Percentiles rank a stretch among this genome's conserved stretches.
These are phyloP conservation scores for Pholiota conissans DNA, from an alignment of 768 basidiomycete genomes.

Conservation along the genomic window DNA sequence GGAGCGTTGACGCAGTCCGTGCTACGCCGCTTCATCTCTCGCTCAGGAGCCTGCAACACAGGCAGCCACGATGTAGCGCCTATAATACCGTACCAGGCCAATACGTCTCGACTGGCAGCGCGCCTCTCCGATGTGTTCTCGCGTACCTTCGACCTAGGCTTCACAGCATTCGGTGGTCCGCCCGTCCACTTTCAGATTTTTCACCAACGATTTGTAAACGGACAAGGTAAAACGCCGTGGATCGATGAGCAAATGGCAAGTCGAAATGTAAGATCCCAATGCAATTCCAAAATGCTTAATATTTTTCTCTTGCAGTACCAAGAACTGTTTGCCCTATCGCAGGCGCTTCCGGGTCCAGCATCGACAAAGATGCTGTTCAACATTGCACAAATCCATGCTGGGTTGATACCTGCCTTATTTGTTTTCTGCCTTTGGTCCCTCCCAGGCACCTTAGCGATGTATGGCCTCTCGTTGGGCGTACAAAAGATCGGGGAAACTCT, in stretches of 20 bases:
- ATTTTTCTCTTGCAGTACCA: conserved; percentile 33
- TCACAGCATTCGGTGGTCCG: conserved; percentile 50
- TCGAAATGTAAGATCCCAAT: background rate
- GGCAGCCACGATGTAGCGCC: background rate
- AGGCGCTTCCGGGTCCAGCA: conserved; percentile 50
- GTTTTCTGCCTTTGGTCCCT: conserved; percentile 45
- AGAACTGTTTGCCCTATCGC: conserved; percentile 47
- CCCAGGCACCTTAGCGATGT: conserved; percentile 52
- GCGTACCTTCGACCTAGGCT: conserved; percentile 39
- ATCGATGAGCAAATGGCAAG: conserved; percentile 41
- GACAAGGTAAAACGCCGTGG: conserved; percentile 33
- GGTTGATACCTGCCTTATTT: conserved; percentile 38
- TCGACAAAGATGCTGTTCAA: conserved; percentile 49
- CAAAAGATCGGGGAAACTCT: conserved; percentile 39
- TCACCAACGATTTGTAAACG: conserved; percentile 38
- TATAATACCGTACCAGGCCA: conserved; percentile 13
- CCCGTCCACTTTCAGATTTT: conserved; percentile 50
- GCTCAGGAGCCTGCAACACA: background rate
- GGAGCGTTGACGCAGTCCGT: conserved; percentile 13
- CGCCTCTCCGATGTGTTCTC: conserved; percentile 32
- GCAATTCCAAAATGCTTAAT: background rate
- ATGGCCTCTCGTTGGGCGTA: conserved; percentile 43
- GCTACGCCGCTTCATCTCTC: conserved; percentile 7
- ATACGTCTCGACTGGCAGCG: conserved; percentile 19
- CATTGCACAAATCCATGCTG: conserved; percentile 43